A percentile compares a stretch with the other conserved stretches of the same genome.
phyloP scores from a whole-genome alignment of 2,329 filamentous ascomycete species.

The Rhytidhysteron rufulum region DNA sequence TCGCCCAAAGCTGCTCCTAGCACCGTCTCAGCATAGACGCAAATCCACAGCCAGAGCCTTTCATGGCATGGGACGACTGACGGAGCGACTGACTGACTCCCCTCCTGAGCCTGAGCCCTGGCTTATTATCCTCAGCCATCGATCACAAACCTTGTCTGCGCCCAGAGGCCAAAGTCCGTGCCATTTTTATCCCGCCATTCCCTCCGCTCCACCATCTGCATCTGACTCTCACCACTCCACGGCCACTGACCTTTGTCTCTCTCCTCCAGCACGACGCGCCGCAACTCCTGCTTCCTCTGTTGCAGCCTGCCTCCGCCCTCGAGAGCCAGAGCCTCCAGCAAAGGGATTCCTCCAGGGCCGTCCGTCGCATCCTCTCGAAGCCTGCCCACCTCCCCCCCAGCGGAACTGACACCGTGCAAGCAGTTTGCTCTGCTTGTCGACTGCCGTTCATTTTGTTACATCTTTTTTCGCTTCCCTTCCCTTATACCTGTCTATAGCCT shows the following conservation, averaged over 20 bases:
- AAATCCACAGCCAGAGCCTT: background rate
- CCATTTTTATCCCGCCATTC: constrained; percentile 6
- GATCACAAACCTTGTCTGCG: background rate
- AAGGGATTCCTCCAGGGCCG: background rate
- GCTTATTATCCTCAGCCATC: background rate
- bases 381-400: no score
- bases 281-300: background rate
- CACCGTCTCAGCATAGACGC: constrained; percentile 4
- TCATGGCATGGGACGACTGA: no score
- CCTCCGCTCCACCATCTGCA: constrained; percentile 2
- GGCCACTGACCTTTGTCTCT: background rate
- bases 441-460: constrained; percentile 20
- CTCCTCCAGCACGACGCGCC: background rate
- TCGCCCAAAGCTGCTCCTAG: constrained; percentile 1
- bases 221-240: no score
- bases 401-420: no score
- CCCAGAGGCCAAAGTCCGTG: constrained; percentile 3
- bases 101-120: constrained; percentile 4
- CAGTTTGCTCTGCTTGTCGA: constrained; percentile 7
- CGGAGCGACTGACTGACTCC: constrained; percentile 1
- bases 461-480: constrained; percentile 19
- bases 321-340: background rate
- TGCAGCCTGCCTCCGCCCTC: no score
- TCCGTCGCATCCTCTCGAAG: background rate
- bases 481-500: constrained; percentile 23